Conservation (phyloP, 1,139 yeast species). For the Kodamaea ohmeri region DNA sequence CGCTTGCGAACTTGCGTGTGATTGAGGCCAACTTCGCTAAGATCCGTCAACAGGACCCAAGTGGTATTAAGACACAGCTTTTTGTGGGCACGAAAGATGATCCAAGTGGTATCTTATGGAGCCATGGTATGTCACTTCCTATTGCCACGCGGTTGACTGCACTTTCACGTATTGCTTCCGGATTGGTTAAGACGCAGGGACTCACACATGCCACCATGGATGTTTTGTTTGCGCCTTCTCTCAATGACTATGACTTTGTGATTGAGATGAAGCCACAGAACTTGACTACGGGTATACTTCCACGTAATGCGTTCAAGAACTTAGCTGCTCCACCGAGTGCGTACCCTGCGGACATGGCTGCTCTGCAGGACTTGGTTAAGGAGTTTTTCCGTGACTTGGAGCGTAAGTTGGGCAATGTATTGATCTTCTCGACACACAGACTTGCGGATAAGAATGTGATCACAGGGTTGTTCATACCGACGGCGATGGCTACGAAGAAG, state of each 20-base stretch:
- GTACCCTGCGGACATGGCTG: constrained; percentile 45
- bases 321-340: constrained; percentile 40
- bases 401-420: constrained; percentile 51
- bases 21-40: constrained; percentile 63
- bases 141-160: constrained; percentile 88
- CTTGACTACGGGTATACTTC: constrained; percentile 54
- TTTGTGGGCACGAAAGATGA: constrained; percentile 83
- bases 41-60: constrained; percentile 75
- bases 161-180: constrained; percentile 71
- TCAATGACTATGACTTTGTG: constrained; percentile 80
- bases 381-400: constrained; percentile 55
- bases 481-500: constrained; percentile 51
- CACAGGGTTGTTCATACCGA: constrained; percentile 79
- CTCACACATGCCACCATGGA: constrained; percentile 47
- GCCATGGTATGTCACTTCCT: constrained; percentile 67
- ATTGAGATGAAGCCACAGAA: constrained; percentile 44
- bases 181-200: constrained; percentile 39
- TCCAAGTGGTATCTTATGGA: constrained; percentile 80
- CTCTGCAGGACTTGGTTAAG: constrained; percentile 55
- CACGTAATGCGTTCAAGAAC: constrained; percentile 62
- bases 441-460: constrained; percentile 54
- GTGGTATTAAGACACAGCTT: constrained; percentile 72
- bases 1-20: constrained; percentile 58
- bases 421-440: constrained; percentile 59
- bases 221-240: constrained; percentile 72